Percentiles rank a stretch among this genome's conserved stretches.
Evolutionary conservation across 1,284 basidiomycete species (phyloP).

Genomic region (Trametes sp.): DNA sequence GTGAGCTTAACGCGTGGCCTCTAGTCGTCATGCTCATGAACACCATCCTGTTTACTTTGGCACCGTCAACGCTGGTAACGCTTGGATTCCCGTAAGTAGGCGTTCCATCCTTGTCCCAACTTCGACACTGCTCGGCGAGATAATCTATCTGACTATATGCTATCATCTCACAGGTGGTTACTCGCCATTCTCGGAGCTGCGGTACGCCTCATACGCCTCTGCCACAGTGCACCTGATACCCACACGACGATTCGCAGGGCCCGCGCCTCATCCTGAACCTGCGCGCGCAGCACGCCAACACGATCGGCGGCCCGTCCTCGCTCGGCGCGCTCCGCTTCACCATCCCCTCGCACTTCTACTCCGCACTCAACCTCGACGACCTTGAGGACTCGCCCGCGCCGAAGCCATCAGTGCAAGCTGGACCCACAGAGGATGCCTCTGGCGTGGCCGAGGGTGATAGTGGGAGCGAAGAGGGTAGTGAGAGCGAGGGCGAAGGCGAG

Average conservation of each 20-base stretch:
- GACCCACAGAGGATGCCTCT: too few species aligned
- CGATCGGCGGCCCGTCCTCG: slow-evolving; percentile 16
- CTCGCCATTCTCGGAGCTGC: slow-evolving; percentile 36
- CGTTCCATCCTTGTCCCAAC: too few species aligned
- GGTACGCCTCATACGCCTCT: slow-evolving; percentile 22
- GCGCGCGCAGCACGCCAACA: slow-evolving; percentile 27
- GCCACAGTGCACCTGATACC: neutral
- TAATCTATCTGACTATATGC: neutral
- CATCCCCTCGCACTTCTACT: slow-evolving; percentile 26
- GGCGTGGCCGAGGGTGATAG: neutral
- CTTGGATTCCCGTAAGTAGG: slow-evolving; percentile 39
- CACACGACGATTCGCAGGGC: slow-evolving; percentile 25
- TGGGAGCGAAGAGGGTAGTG: neutral
- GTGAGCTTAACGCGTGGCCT: neutral
- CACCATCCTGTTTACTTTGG: slow-evolving; percentile 38
- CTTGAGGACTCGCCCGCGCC: neutral
- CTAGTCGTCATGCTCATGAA: slow-evolving; percentile 39
- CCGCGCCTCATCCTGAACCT: slow-evolving; percentile 39
- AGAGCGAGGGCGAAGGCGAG: slow-evolving; percentile 6
- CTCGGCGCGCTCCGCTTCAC: slow-evolving; percentile 19
- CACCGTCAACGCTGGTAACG: slow-evolving; percentile 35
- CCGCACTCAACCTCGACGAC: slow-evolving; percentile 24
- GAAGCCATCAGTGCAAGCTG: neutral
- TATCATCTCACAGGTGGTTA: slow-evolving; percentile 31
- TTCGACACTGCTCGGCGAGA: neutral